Evolutionary conservation across 306 rosid genomes (phyloP), one percentile per base, ranked within the genome.

Genomic region (Urtica urens): DNA sequence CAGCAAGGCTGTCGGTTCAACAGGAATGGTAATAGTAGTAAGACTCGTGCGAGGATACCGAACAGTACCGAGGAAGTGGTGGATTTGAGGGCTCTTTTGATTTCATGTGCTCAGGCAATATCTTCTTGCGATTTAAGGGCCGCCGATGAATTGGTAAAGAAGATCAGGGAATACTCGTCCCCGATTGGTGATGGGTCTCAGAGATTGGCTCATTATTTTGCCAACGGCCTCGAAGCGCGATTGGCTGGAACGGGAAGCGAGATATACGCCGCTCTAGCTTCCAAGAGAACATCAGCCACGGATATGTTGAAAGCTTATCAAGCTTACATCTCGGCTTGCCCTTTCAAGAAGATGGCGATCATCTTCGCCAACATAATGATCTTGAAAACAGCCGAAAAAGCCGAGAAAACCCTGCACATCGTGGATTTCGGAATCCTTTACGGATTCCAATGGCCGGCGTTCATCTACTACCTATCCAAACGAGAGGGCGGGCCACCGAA

Each of bases 401-500:
- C 81, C 14, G 61, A 63, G 30, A 37, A 71, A 0, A n/a, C n/a
- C n/a, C 86, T 82, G 58, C 96, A 86, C 54, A 69, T 82, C 13
- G 63, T 86, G 19, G 96, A 86, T 59, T 86, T 86, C 26, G 96
- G 96, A 52, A 86, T 86, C 66, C 50, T 70, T 2, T 82, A 86
- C 47, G 96, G 96, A 46, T 86, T 79, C 61, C 96, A 82, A 44
- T 86, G 96, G 96, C 96, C 96, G 40, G 75, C 71, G 39, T 85
- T 86, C 11, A 77, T 86, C 59, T 71, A 70, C n/a, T 41, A 54
- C 65, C 74, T 86, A 31, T 70, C 94, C 23, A 47, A 18, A 34
- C 70, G 86, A 58, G 11, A 4, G 0, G 96, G 90, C 12, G 90
- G 94, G 2, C 86, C 94, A 33, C 90, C 94, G 40, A 86, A 70